These are phyloP conservation scores for Hypomyces perniciosus DNA, from an alignment of 2,329 filamentous ascomycete species.

Conservation along the genomic window DNA sequence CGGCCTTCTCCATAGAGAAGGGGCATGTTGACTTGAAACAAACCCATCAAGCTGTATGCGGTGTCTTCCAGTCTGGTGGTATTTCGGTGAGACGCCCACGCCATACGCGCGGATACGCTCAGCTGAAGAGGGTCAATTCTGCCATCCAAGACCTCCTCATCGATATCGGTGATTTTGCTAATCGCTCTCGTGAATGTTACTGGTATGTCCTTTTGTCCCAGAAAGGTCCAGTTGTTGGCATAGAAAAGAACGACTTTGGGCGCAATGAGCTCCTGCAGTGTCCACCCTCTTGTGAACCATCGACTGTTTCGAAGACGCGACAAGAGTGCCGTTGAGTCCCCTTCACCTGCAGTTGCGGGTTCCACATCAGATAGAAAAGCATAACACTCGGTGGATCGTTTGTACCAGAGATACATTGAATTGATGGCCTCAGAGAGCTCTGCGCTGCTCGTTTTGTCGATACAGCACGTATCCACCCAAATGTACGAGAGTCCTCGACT, in stretches of 20 bases:
- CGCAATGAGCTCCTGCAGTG: conserved; percentile 16
- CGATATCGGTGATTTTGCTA: conserved; percentile 6
- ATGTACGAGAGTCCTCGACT: conserved; percentile 17
- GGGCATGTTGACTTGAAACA: conserved; percentile 17
- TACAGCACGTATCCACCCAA: conserved; percentile 25
- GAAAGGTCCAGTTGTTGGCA: conserved; percentile 5
- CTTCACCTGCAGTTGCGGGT: background rate
- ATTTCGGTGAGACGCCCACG: conserved; percentile 13
- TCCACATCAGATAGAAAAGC: conserved; percentile 21
- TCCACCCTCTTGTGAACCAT: conserved; percentile 21
- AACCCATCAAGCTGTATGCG: conserved; percentile 17
- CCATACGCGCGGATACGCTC: conserved; percentile 13
- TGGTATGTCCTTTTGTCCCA: conserved; percentile 9
- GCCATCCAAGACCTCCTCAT: conserved; percentile 7
- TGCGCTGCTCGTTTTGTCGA: conserved; percentile 20
- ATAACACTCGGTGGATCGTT: conserved; percentile 19
- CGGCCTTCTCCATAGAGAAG: conserved; percentile 17
- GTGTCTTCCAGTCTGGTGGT: conserved; percentile 17
- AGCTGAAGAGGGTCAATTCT: conserved; percentile 7
- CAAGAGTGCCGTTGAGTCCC: background rate
- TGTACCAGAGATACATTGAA: conserved; percentile 24
- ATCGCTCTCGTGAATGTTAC: background rate
- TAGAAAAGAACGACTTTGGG: conserved; percentile 12
- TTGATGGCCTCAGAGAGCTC: conserved; percentile 24
- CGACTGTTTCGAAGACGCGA: conserved; percentile 12